Evolutionary conservation across 2,329 filamentous ascomycete species (phyloP), one percentile per base, ranked within the genome.

Genomic region (Stenocarpella maydis): DNA sequence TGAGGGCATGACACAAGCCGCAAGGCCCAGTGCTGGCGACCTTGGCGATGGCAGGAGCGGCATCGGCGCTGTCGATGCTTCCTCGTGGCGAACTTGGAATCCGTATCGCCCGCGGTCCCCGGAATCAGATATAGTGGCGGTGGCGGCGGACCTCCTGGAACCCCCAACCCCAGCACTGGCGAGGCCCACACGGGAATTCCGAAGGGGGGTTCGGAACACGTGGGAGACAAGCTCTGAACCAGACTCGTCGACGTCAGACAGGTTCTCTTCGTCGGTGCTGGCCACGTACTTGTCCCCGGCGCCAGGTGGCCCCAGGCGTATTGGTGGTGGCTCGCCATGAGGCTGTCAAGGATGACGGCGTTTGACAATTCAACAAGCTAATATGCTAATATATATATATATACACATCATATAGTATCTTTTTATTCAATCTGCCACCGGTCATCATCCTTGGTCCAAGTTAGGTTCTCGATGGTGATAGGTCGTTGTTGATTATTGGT

Each of bases 171-270:
- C 55, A 14, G 55, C 39, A 8, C 45, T 61, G 19, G 24, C 19
- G 55, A 61, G 26, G 17, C 15, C 41, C 10, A 2, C 41, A 2
- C 55, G 28, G 24, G 55, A 43, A 9, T 10, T 9, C 26, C 28
- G n/a, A n/a, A n/a, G 24, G 15, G 45, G 39, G 12, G 45, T 26
- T 12, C 24, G 31, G 55, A 41, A 15, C 19, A 47, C 55, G 4
- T 61, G 55, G 55, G 55, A 61, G 6, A 61, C 55, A 21, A 45
- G 55, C 55, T 61, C 55, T 7, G 55, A 61, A 26, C 55, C 39
- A 5, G 55, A 61, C 17, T 61, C 55, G 19, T 47, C 55, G 10
- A 39, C 41, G 19, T 39, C 55, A 14, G 55, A 61, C 26, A 17
- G 39, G 26, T 47, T 61, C 6, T 61, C 55, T 15, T 12, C 41